Base-by-base conservation (phyloP, 2,329 filamentous ascomycete species). In the Cladosporium phlei region DNA sequence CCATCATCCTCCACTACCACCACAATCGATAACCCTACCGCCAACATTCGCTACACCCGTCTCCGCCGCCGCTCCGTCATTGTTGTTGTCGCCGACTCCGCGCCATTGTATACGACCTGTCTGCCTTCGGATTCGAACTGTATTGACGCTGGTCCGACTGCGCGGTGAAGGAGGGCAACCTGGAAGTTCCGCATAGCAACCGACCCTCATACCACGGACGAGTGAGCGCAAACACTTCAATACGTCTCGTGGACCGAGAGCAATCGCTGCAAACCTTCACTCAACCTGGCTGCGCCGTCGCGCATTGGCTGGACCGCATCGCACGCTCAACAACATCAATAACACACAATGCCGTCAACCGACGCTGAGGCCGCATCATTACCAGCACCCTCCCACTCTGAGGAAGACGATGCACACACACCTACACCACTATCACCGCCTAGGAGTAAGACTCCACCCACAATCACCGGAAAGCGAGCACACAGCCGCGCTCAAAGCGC, bases 391-490 rank as follows among this genome's bases (percentile, higher is more conserved):
- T 33, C 29, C 12, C 17, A 44, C 21, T 9, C 24, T 10, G 42
- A 45, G 6, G 24, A 29, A 10, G 32, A 29, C 4, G 42, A 45
- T 47, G 21, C 37, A 35, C 65, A 63, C 21, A 75, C 72, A 27
- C 71, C 73, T 3, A 64, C 70, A 4, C 61, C 75, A 17, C 66
- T 75, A 24, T 76, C 79, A 34, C 78, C 79, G 29, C 76, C 77
- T 17, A 72, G 75, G 43, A 78, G 78, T 20, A 80, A 77, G 58
- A 82, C 79, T 19, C 79, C 79, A 20, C 78, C 78, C 5, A 79
- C 75, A 11, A 70, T 74, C 52, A 70, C 58, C 55, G 75, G 71
- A 63, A 76, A 70, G 64, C 56, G 59, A 53, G 54, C 63, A 62
- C 60, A 60, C 57, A 59, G 59, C 39, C 61, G 42, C 16, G 24